A percentile compares a stretch with the other conserved stretches of the same genome.
Evolutionary conservation across 306 rosid species (phyloP).

Genomic region (Begonia fuchsioides): DNA sequence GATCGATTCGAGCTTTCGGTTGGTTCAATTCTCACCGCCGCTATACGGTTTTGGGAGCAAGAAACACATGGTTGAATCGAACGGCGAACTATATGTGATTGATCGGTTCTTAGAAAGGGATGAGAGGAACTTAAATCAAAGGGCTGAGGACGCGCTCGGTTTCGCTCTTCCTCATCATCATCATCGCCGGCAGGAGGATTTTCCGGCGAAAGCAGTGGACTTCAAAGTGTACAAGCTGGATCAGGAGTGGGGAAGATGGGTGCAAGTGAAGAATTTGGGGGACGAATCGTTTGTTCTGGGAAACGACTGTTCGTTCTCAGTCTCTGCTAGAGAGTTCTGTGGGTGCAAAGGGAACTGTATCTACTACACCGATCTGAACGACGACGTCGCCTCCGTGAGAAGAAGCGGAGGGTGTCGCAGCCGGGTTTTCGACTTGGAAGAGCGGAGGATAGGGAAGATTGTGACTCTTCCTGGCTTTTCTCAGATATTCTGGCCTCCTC

Average conservation of each 20-base stretch:
- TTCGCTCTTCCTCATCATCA: not conserved
- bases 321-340: slow-evolving; percentile 8
- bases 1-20: slow-evolving; percentile 31
- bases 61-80: slow-evolving; percentile 59
- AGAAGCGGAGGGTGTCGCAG: slow-evolving; percentile 9
- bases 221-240: slow-evolving; percentile 39
- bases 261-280: slow-evolving; percentile 19
- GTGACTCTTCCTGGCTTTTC: slow-evolving; percentile 14
- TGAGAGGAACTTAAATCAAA: not conserved
- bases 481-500: slow-evolving; percentile 16
- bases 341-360: slow-evolving; percentile 24
- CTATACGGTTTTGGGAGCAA: slow-evolving; percentile 38
- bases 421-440: slow-evolving; percentile 24
- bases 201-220: slow-evolving; percentile 12
- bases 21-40: slow-evolving; percentile 42
- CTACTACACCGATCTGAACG: slow-evolving; percentile 16
- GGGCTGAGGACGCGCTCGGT: not conserved
- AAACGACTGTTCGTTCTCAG: slow-evolving; percentile 17
- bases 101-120: slow-evolving; percentile 31
- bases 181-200: not conserved
- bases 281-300: slow-evolving; percentile 18
- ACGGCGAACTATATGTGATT: slow-evolving; percentile 47
- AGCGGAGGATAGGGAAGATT: slow-evolving; percentile 14
- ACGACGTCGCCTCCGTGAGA: slow-evolving; percentile 4
- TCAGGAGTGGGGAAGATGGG: slow-evolving; percentile 31